These are phyloP conservation scores for Cryphonectria naterciae DNA, from an alignment of 2,329 filamentous ascomycete genomes.

Conservation along the genomic window DNA sequence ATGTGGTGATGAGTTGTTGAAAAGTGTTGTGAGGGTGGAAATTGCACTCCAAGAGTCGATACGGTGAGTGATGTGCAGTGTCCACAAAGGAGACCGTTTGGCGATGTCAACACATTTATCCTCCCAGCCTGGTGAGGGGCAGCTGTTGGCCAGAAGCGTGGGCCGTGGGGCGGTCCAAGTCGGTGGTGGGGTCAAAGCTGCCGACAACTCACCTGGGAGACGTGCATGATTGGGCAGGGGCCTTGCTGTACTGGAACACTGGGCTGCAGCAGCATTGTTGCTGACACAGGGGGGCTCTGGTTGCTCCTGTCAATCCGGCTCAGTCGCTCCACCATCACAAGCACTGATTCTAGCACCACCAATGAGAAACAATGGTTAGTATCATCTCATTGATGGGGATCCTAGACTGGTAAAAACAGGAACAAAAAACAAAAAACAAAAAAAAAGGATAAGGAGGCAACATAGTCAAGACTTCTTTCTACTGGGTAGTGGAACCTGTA, in stretches of 20 bases:
- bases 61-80: slow-evolving; percentile 25
- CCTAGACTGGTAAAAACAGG: not conserved
- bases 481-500: not conserved
- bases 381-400: not conserved
- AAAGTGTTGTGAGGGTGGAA: not conserved
- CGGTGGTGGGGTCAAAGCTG: slow-evolving; percentile 13
- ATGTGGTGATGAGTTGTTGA: slow-evolving; percentile 9
- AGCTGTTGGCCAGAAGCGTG: slow-evolving; percentile 15
- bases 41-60: slow-evolving; percentile 12
- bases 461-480: not conserved
- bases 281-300: not conserved
- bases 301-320: not conserved
- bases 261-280: not conserved
- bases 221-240: slow-evolving; percentile 25
- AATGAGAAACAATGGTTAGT: not conserved
- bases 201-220: slow-evolving; percentile 15
- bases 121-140: slow-evolving; percentile 16
- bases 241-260: slow-evolving; percentile 24
- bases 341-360: not conserved
- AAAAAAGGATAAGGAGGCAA: not conserved
- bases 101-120: slow-evolving; percentile 29
- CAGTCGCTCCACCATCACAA: not conserved
- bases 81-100: slow-evolving; percentile 22
- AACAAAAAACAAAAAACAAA: not conserved
- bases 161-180: slow-evolving; percentile 8